Conservation (phyloP, 495 filamentous ascomycete species). For the Penicillium longicatenatum region DNA sequence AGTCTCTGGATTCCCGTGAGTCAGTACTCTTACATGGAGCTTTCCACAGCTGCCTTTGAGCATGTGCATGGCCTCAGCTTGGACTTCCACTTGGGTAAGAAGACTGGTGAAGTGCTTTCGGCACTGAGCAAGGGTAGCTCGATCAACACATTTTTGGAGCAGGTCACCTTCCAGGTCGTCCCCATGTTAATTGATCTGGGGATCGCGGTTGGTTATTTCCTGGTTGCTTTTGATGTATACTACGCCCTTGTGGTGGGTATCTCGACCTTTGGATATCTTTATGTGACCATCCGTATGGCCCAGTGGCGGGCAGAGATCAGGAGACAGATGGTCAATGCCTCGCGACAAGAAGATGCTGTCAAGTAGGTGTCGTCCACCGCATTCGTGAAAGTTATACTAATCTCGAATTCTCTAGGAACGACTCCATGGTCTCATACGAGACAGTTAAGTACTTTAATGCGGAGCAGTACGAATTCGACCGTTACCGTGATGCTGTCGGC, state of each 20-base stretch:
- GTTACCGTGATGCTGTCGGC: slow-evolving; percentile 76
- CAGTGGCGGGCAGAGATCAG: slow-evolving; percentile 89
- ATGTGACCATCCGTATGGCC: slow-evolving; percentile 93
- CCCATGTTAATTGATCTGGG: slow-evolving; percentile 92
- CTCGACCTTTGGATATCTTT: slow-evolving; percentile 95
- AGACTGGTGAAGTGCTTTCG: slow-evolving; percentile 92
- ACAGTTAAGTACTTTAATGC: slow-evolving; percentile 99
- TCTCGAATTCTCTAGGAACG: slow-evolving; percentile 58
- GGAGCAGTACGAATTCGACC: slow-evolving; percentile 87
- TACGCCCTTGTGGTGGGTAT: slow-evolving; percentile 90
- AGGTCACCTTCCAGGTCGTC: slow-evolving; percentile 91
- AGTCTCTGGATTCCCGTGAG: slow-evolving; percentile 93
- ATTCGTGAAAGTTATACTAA: slow-evolving; percentile 5
- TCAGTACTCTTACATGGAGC: slow-evolving; percentile 92
- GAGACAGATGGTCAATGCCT: slow-evolving; percentile 90
- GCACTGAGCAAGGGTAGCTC: slow-evolving; percentile 93
- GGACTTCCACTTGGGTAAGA: slow-evolving; percentile 95
- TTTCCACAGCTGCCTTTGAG: slow-evolving; percentile 93
- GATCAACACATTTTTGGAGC: slow-evolving; percentile 95
- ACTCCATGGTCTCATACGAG: slow-evolving; percentile 96
- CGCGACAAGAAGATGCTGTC: slow-evolving; percentile 91
- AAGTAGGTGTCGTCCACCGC: slow-evolving; percentile 50
- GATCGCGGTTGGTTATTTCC: slow-evolving; percentile 85
- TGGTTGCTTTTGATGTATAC: slow-evolving; percentile 77
- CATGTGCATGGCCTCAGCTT: slow-evolving; percentile 93